These are phyloP conservation scores for Boletus chippewaensis DNA, from an alignment of 1,284 basidiomycete genomes.

Conservation along the genomic window DNA sequence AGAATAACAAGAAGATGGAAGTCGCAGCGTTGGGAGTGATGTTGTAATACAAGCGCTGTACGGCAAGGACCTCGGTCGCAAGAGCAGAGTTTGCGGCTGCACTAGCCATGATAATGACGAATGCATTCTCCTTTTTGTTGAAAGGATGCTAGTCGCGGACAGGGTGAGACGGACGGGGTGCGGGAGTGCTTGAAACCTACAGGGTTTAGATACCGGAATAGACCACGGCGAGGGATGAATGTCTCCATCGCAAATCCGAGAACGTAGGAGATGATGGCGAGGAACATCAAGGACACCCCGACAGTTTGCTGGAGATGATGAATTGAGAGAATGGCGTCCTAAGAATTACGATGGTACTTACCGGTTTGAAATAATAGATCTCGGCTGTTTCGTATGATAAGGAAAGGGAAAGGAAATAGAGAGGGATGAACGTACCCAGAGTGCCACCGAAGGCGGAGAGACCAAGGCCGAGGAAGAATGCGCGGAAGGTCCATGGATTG, in stretches of 20 bases:
- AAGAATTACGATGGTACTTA: constrained; percentile 1
- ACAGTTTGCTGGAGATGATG: constrained; percentile 37
- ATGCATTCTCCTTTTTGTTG: constrained; percentile 51
- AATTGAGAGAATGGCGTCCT: background rate
- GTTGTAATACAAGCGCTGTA: constrained; percentile 51
- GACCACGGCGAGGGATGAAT: constrained; percentile 42
- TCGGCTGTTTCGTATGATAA: constrained; percentile 31
- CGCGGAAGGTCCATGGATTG: constrained; percentile 53
- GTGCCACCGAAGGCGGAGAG: constrained; percentile 57
- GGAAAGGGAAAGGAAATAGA: too few species aligned
- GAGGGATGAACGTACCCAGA: constrained; percentile 25
- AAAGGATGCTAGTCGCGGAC: constrained; percentile 33
- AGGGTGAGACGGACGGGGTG: constrained; percentile 15
- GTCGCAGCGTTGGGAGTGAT: constrained; percentile 47
- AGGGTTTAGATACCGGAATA: constrained; percentile 54
- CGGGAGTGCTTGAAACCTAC: constrained; percentile 25
- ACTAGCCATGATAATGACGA: constrained; percentile 62
- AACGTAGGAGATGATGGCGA: constrained; percentile 42
- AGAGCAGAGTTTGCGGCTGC: constrained; percentile 60
- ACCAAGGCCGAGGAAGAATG: constrained; percentile 52
- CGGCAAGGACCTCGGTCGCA: constrained; percentile 61
- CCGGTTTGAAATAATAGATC: constrained; percentile 61
- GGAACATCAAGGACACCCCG: constrained; percentile 44
- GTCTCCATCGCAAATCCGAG: constrained; percentile 40
- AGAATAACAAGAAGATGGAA: constrained; percentile 53